These are phyloP conservation scores for Lentinus brumalis DNA, from an alignment of 768 basidiomycete genomes.

Conservation along the genomic window DNA sequence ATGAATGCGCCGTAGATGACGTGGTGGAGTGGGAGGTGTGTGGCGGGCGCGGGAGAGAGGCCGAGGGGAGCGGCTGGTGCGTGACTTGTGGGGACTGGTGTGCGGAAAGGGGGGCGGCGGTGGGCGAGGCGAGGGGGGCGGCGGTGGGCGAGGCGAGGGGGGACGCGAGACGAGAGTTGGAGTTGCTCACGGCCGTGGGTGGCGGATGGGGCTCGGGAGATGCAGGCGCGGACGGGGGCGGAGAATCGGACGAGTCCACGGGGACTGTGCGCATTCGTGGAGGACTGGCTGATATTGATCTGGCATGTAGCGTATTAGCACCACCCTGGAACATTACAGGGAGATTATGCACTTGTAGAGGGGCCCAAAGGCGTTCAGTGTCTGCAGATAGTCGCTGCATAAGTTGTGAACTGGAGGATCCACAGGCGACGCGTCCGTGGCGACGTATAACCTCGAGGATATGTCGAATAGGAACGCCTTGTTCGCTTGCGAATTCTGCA, in stretches of 20 bases:
- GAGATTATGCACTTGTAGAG: conserved; percentile 68
- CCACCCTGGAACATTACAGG: background rate
- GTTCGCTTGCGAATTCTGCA: conserved; percentile 85
- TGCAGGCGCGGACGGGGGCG: background rate
- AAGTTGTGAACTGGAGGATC: conserved; percentile 86
- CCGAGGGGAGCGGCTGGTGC: conserved; percentile 5
- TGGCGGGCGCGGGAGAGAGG: conserved; percentile 5
- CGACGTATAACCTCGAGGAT: conserved; percentile 83
- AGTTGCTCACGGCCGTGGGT: background rate
- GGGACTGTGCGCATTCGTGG: conserved; percentile 17
- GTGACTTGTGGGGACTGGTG: background rate
- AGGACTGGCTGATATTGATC: conserved; percentile 26
- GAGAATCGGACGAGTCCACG: background rate
- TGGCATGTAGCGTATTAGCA: background rate
- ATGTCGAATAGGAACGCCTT: conserved; percentile 95
- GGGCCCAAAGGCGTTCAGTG: conserved; percentile 82
- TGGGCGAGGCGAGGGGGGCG: conserved; percentile 7
- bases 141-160: conserved; percentile 5
- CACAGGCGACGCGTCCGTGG: conserved; percentile 90
- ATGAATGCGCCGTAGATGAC: conserved; percentile 1
- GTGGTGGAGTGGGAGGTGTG: conserved; percentile 27
- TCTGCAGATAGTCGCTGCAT: conserved; percentile 88
- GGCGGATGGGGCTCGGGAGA: conserved; percentile 1
- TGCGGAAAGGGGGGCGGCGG: conserved; percentile 8
- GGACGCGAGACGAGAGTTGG: background rate